Percentiles rank a stretch among this genome's conserved stretches.
phyloP scores from a whole-genome alignment of 495 filamentous ascomycete genomes.

The Glutinoglossum americanum region DNA sequence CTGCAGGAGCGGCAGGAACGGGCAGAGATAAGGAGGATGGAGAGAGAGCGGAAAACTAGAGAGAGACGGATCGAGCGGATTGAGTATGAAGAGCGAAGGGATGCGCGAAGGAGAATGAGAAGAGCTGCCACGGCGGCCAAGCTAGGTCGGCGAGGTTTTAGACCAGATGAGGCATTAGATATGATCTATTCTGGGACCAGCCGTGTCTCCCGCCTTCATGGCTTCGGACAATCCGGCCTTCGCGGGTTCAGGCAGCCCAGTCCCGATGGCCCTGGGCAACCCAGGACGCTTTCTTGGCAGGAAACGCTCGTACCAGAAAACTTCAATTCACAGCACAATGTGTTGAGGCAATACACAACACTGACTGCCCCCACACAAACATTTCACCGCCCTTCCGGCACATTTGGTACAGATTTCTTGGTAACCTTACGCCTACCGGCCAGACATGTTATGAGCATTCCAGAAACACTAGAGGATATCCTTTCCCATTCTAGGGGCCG shows the following conservation, averaged over 20 bases:
- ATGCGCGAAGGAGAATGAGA: not conserved
- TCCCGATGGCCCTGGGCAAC: not conserved
- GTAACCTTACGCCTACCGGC: not conserved
- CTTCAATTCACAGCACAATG: not conserved
- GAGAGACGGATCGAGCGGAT: not conserved
- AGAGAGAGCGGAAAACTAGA: not conserved
- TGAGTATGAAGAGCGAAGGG: not conserved
- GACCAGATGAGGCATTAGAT: not conserved
- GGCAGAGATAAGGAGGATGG: not conserved
- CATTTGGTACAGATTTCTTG: slow-evolving; percentile 1
- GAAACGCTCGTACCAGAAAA: not conserved
- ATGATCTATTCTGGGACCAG: not conserved
- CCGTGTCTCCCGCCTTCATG: not conserved
- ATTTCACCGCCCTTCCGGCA: slow-evolving; percentile 1
- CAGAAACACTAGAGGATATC: not conserved
- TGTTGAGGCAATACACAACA: not conserved
- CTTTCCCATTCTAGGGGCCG: not conserved
- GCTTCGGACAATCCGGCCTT: not conserved
- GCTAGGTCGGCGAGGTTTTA: not conserved
- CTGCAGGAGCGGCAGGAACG: not conserved
- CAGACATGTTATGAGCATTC: not conserved
- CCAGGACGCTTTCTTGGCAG: not conserved
- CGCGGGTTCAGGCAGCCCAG: too few species aligned
- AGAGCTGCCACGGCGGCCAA: not conserved
- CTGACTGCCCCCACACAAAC: not conserved